Percentiles rank a stretch among this genome's conserved stretches.
These are phyloP conservation scores for Aotearoamyces nothofagi DNA, from an alignment of 2,329 filamentous ascomycete genomes.

Conservation along the genomic window DNA sequence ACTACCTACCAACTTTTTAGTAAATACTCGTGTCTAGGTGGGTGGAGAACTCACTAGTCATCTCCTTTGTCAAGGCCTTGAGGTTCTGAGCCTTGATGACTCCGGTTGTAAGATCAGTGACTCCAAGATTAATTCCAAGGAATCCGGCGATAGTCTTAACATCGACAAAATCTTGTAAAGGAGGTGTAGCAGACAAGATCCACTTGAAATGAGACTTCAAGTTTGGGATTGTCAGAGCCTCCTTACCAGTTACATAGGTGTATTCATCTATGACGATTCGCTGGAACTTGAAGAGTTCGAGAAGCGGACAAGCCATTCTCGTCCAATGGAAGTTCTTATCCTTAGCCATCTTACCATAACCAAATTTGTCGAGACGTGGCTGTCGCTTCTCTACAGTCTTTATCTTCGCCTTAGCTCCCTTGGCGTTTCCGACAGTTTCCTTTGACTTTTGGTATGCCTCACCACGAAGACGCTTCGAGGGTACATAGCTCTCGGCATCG, in stretches of 20 bases:
- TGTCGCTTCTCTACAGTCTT: slow-evolving; percentile 1
- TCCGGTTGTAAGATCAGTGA: slow-evolving; percentile 31
- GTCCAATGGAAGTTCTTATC: slow-evolving; percentile 15
- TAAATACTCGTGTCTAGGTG: neutral
- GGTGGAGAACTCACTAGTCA: slow-evolving; percentile 22
- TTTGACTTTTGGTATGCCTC: slow-evolving; percentile 14
- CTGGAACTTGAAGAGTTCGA: slow-evolving; percentile 46
- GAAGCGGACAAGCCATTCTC: slow-evolving; percentile 19
- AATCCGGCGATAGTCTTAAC: slow-evolving; percentile 42
- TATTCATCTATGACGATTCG: slow-evolving; percentile 51
- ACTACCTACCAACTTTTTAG: slow-evolving; percentile 21
- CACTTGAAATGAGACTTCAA: slow-evolving; percentile 28
- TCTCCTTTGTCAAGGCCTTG: slow-evolving; percentile 23
- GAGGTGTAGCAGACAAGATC: slow-evolving; percentile 49
- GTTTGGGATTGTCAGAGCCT: slow-evolving; percentile 20
- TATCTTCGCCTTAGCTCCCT: neutral
- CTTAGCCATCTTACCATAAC: slow-evolving; percentile 2
- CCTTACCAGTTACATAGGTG: slow-evolving; percentile 32
- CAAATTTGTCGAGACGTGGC: slow-evolving; percentile 2
- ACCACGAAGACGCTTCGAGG: slow-evolving; percentile 22
- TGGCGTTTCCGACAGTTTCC: slow-evolving; percentile 1
- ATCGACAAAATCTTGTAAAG: slow-evolving; percentile 38
- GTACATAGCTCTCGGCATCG: slow-evolving; percentile 22
- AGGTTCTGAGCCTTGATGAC: slow-evolving; percentile 27
- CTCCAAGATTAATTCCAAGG: slow-evolving; percentile 36